Base-by-base conservation (phyloP, 1,284 basidiomycete genomes). In the Xerocomus cyaneibrunnescens region DNA sequence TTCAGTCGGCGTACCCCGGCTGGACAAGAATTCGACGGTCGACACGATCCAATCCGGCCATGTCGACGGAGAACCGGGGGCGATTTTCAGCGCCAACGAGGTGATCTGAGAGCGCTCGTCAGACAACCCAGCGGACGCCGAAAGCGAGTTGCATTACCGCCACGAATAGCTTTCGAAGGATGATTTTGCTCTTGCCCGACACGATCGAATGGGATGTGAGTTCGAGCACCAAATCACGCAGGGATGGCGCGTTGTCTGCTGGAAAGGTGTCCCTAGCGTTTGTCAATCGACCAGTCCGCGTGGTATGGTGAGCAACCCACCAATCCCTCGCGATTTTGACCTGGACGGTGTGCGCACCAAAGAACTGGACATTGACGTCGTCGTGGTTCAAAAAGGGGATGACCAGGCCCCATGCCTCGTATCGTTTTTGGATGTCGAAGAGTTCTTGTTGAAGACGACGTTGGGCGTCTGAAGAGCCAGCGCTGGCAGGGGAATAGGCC, bases 271-370 rank as follows among this genome's bases (percentile, higher is more conserved):
- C 78, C 85, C 87, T 90, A 49, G 49, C 13, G 45, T 39, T 31
- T 21, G 49, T 66, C 25, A 57, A 27, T 32, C 32, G 42, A 46
- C 22, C 7, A 10, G 8, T 21, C 6, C 5, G 23, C 5, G 31
- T 32, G 41, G 48, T 17, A 34, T 7, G 48, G n/a, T 25, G 7
- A 16, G 19, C 3, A 12, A 68, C 84, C 59, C 62, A 93, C 92
- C 92, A 93, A 65, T 94, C 92, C 57, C 92, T 76, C 17, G 88
- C 84, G 60, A 94, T 92, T 79, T 95, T 95, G 55, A 94, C 89
- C 65, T 94, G 90, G 1, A 88, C 83, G 0, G 91, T 95, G 65
- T 94, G 92, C 5, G 92, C 92, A 5, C 92, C 91, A 65, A 93
- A 94, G 77, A 94, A 95, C 64, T 93, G 87, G 8, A 94, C 90